Evolutionary conservation across 2,329 filamentous ascomycete species (phyloP).

Genomic region (Capronia americana): DNA sequence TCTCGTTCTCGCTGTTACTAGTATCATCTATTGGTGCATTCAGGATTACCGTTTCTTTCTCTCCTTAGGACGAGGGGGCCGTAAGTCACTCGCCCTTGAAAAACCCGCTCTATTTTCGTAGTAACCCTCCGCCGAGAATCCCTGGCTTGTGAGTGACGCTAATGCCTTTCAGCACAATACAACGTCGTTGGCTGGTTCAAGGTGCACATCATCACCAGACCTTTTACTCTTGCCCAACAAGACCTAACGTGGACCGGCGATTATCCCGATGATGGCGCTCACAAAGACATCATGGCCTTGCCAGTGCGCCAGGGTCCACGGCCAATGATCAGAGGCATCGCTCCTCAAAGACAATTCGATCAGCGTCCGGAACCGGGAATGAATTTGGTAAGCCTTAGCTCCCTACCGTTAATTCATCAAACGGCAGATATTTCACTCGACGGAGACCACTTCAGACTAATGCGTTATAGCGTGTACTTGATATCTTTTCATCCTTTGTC

Average conservation of each 20-base stretch:
- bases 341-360: constrained; percentile 78
- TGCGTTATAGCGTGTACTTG: constrained; percentile 25
- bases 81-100: not conserved
- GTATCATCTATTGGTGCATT: constrained; percentile 30
- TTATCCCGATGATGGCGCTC: constrained; percentile 30
- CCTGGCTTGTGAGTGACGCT: not conserved
- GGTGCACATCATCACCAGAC: constrained; percentile 30
- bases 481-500: constrained; percentile 29
- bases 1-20: constrained; percentile 17
- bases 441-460: not conserved
- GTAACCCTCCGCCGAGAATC: not conserved
- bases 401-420: not conserved
- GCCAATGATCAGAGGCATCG: constrained; percentile 75
- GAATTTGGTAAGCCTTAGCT: constrained; percentile 42
- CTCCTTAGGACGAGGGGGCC: constrained; percentile 47
- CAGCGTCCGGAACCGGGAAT: constrained; percentile 65
- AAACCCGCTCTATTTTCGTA: not conserved
- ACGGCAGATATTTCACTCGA: not conserved
- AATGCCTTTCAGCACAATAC: constrained; percentile 39
- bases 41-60: constrained; percentile 48
- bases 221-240: constrained; percentile 30
- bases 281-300: constrained; percentile 58
- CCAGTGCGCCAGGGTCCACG: constrained; percentile 68
- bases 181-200: constrained; percentile 48
- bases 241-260: constrained; percentile 30